Evolutionary conservation across 2,329 filamentous ascomycete species (phyloP).

Genomic region (Pseudogymnoascus sp.): DNA sequence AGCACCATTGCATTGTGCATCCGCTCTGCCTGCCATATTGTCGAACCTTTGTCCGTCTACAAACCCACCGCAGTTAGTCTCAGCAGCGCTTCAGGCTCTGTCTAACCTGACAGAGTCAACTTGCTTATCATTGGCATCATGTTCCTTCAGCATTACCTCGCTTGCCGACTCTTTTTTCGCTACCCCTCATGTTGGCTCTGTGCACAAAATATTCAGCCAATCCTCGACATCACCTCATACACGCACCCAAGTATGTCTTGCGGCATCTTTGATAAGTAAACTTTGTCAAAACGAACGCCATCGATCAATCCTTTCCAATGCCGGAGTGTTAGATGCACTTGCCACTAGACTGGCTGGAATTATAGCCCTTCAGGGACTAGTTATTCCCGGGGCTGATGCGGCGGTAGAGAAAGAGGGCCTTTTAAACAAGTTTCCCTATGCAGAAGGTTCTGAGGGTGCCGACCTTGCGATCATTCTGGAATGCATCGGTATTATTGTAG

Average conservation of each 20-base stretch:
- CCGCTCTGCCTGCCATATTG: constrained; percentile 61
- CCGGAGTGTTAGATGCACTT: constrained; percentile 69
- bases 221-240: constrained; percentile 40
- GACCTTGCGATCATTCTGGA: constrained; percentile 64
- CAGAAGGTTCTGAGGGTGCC: constrained; percentile 48
- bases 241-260: constrained; percentile 54
- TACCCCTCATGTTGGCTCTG: constrained; percentile 48
- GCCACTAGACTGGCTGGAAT: constrained; percentile 65
- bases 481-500: constrained; percentile 67
- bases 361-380: constrained; percentile 57
- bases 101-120: constrained; percentile 62
- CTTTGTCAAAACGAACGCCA: constrained; percentile 63
- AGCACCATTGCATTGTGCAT: constrained; percentile 59
- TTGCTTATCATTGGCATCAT: constrained; percentile 38
- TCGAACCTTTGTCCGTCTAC: constrained; percentile 57
- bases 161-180: constrained; percentile 60
- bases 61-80: constrained; percentile 56
- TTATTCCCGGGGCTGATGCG: constrained; percentile 55
- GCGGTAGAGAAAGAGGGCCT: constrained; percentile 42
- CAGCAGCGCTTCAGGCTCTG: constrained; percentile 66
- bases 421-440: constrained; percentile 45
- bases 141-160: constrained; percentile 37
- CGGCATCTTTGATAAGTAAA: constrained; percentile 45
- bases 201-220: constrained; percentile 58
- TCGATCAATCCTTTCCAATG: constrained; percentile 61